Conservation (phyloP, 768 basidiomycete genomes). For the Macrolepiota dolichaula region DNA sequence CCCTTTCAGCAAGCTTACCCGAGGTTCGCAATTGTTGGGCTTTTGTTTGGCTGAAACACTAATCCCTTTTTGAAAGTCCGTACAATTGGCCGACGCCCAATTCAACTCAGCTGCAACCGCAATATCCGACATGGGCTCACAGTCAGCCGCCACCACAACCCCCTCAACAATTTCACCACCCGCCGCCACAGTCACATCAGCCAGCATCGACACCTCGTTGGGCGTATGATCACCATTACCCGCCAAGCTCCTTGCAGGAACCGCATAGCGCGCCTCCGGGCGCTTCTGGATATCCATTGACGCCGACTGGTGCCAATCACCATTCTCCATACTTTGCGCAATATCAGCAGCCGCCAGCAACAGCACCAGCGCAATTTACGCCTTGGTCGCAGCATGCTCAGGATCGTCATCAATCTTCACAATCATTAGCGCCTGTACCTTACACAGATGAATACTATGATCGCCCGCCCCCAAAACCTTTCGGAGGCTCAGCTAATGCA, state of each 20-base stretch:
- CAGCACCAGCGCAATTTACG: background rate
- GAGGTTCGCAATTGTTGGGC: slow-evolving; percentile 7
- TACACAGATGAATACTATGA: background rate
- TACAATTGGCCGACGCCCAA: background rate
- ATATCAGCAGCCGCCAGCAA: background rate
- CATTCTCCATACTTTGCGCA: background rate
- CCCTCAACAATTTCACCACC: background rate
- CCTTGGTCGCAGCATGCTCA: slow-evolving; percentile 1
- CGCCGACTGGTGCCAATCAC: background rate
- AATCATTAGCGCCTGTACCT: background rate
- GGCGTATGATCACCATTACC: background rate
- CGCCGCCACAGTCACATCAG: background rate
- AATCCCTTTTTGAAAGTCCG: background rate
- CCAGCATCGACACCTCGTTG: background rate
- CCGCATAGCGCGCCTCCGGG: background rate
- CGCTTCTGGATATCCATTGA: background rate
- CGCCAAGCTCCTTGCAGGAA: background rate
- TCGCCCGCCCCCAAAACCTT: background rate
- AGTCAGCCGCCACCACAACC: background rate
- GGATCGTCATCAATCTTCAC: background rate
- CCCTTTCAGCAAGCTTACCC: slow-evolving; percentile 14
- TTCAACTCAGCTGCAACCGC: background rate
- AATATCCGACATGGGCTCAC: background rate
- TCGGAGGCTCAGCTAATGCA: slow-evolving; percentile 3
- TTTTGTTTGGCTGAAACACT: background rate